Evolutionary conservation across 768 basidiomycete species (phyloP), one percentile per base, ranked within the genome.

Genomic region (Candolleomyces aberdarensis): DNA sequence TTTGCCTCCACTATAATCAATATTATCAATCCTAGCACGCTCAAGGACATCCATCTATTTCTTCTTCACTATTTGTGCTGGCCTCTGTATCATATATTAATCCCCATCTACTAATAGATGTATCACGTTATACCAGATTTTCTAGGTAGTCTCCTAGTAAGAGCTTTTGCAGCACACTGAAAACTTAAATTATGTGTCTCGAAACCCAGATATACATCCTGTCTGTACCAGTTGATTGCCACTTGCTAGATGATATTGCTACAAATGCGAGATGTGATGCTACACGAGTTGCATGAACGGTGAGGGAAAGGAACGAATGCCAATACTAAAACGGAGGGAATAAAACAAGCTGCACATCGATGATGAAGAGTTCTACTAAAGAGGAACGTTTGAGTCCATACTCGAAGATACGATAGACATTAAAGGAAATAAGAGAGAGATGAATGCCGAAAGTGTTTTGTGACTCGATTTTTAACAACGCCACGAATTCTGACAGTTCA

Each of bases 1-100:
- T 17, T 71, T 96, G 51, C 93, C 94, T 10, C 91, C 92, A 0
- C 75, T 95, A 47, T 95, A 76, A 78, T 47, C 44, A 39, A 20
- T 95, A 47, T 95, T 76, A 78, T 47, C 44, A 39, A 20, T 20
- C 29, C 40, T 20, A 9, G 44, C 19, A 46, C 44, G 11, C 36
- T 36, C 11, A 46, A 46, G 44, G 44, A 46, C 44, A 46, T 11
- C 14, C 6, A 36, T 36, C 36, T 36, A 36, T 36, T 36, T 11
- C 36, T 36, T 8, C 36, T 8, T 36, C 36, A 36, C 36, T 36
- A 36, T 36, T 36, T 36, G 36, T 36, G 36, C 36, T 36, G 5
- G 36, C 36, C 11, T 36, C 11, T 36, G 36, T 36, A 36, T 36
- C 6, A 36, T 36, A 8, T 36, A 11, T 7, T 36, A 36, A 36